Conservation (phyloP, 2,329 filamentous ascomycete species). For the Nemania abortiva region DNA sequence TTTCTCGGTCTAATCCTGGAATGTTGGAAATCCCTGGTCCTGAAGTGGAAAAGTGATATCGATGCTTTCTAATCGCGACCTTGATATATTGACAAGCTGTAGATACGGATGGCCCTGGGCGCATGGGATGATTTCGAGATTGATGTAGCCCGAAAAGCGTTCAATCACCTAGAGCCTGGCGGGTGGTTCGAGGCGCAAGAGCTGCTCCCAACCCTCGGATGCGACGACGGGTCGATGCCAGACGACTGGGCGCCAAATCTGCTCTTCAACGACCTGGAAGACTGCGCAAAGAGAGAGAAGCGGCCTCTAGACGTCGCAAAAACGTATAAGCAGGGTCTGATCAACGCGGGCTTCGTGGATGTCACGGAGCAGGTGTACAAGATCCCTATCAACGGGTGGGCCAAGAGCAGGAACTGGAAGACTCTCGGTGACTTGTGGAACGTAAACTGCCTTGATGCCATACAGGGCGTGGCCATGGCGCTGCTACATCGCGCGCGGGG, state of each 20-base stretch:
- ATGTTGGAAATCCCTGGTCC: background rate
- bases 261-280: constrained; percentile 58
- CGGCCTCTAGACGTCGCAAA: constrained; percentile 55
- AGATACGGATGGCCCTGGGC: constrained; percentile 60
- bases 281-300: constrained; percentile 54
- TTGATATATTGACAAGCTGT: constrained; percentile 11
- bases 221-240: constrained; percentile 61
- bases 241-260: constrained; percentile 54
- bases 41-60: background rate
- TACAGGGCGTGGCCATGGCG: constrained; percentile 60
- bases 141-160: constrained; percentile 65
- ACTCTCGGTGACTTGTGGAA: constrained; percentile 61
- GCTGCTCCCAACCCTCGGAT: constrained; percentile 53
- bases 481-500: constrained; percentile 58
- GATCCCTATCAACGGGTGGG: constrained; percentile 62
- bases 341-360: constrained; percentile 67
- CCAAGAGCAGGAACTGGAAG: constrained; percentile 59
- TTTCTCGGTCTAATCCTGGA: background rate
- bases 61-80: background rate
- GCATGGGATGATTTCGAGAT: constrained; percentile 63
- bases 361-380: constrained; percentile 62
- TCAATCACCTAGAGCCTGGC: constrained; percentile 62
- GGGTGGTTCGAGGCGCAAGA: constrained; percentile 69
- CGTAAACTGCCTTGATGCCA: constrained; percentile 56
- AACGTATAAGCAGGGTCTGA: constrained; percentile 54